Conservation (phyloP, 306 rosid genomes). For the Ochetophila trinervis region DNA sequence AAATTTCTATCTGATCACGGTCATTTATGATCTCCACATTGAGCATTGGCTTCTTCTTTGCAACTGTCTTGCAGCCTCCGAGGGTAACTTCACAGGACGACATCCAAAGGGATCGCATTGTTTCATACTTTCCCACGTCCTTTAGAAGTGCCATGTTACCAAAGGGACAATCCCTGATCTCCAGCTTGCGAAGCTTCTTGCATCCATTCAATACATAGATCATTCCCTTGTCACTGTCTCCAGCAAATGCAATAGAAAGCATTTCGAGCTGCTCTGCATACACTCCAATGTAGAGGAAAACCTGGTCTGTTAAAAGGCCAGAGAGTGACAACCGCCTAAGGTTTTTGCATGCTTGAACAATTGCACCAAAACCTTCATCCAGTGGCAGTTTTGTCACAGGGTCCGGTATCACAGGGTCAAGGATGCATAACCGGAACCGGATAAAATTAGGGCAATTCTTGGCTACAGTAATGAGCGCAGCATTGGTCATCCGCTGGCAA, state of each 20-base stretch:
- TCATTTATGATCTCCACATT: conserved; percentile 89
- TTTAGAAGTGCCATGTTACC: conserved; percentile 73
- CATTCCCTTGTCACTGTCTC: conserved; percentile 86
- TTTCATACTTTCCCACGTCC: conserved; percentile 95
- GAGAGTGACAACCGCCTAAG: conserved; percentile 79
- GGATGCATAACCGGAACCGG: conserved; percentile 74
- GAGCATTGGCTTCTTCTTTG: conserved; percentile 70
- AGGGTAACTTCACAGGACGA: conserved; percentile 83
- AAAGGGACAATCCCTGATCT: conserved; percentile 84
- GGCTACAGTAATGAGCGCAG: conserved; percentile 82
- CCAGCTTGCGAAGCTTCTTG: conserved; percentile 93
- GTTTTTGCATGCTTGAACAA: conserved; percentile 77
- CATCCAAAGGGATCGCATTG: conserved; percentile 99
- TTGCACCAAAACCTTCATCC: conserved; percentile 96
- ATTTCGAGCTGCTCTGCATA: conserved; percentile 89
- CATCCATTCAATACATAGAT: conserved; percentile 83
- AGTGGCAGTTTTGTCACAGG: conserved; percentile 64
- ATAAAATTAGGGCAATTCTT: conserved; percentile 86
- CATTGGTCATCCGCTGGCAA: conserved; percentile 96
- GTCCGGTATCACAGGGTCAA: conserved; percentile 69
- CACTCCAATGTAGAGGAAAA: conserved; percentile 85
- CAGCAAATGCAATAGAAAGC: conserved; percentile 92
- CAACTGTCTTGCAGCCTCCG: conserved; percentile 72
- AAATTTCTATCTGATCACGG: conserved; percentile 38
- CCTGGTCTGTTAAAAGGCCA: conserved; percentile 66